Evolutionary conservation across 805 yeast genomes (phyloP), one percentile per base, ranked within the genome.

Genomic region (Wickerhamomyces mucosus): DNA sequence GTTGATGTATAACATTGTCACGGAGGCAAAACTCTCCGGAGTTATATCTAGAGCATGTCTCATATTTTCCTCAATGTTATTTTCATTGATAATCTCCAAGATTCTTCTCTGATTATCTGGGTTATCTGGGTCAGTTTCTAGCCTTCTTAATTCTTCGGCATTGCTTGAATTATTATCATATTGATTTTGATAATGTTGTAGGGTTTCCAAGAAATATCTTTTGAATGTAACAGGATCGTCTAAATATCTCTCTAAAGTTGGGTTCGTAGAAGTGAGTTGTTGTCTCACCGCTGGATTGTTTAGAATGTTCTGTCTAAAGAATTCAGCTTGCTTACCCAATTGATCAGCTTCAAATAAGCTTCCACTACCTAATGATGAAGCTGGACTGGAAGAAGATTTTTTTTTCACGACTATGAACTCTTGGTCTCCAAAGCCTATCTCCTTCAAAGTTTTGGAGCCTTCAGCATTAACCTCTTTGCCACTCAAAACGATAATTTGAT

Each of bases 1-100:
- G 34, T 75, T 66, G 12, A 92, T 75, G 55, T 78, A 89, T 24
- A 92, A 66, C 95, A 92, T 86, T 20, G 72, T 71, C 4, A 89
- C 94, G 1, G 69, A 56, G 0, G 86, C 78, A 58, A 92, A 92
- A 22, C 82, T 68, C 53, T 92, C 99, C 0, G 99, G 98, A 5
- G 89, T 74, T 32, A 78, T 75, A 36, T 88, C 96, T 51, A 76
- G 65, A 0, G 98, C 97, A 40, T 73, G 65, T 28, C 73, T 66
- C 63, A 81, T 62, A 49, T 85, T 84, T 39, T 84, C 94, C 37
- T 84, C 83, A 29, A 89, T 76, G 25, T 76, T 82, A 43, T 72
- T 73, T 44, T 75, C 78, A 38, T 75, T 71, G 33, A 78, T 78
- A 33, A 78, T 46, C 44, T 83, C 89, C 48, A 75, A 42, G 27